Evolutionary conservation across 345 rosid species (phyloP), one percentile per base, ranked within the genome.

Genomic region (Pugionium cornutum): DNA sequence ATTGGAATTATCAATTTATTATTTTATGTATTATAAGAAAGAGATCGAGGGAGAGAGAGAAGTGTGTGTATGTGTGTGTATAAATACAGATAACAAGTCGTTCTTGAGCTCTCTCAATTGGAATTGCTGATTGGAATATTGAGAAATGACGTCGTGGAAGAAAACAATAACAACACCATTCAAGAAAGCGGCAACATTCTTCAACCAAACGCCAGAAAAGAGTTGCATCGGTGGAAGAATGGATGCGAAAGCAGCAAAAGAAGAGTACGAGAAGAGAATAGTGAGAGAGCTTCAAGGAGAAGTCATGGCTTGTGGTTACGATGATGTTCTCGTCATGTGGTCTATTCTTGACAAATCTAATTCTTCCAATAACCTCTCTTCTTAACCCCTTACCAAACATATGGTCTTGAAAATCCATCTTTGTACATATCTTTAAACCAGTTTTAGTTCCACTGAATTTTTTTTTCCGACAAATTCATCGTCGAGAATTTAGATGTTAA

Each of bases 321-420:
- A 91, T 58, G 98, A 91, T 55, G 96, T 88, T 59, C 96, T 85
- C 27, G 91, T 91, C 58, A 91, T 91, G 98, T 91, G 96, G 96
- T 91, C 9, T 18, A 18, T 18, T 18, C 18, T 18, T 18, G 18
- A 18, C 18, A 18, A 18, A 18, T 18, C 18, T 18, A 18, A 18
- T 18, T 18, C 18, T 18, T 18, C 18, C 18, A 18, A 18, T 18
- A 18, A 18, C 18, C 18, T 18, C 18, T 18, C 18, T 18, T 18
- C 18, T 18, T 18, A 53, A 33, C 25, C 31, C 53, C 28, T 31
- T 11, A 62, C 64, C 68, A 70, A 2, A 53, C 29, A 62, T 43
- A 30, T n/a, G 6, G 43, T 73, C 9, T 39, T 28, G 32, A 53
- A 34, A 6, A 46, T 56, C 34, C 41, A 40, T 32, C 32, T 50